Conservation (phyloP, 306 rosid genomes). For the Prunus persica region Prunus_persica_NCBIv2 NC_034012.1:16302501-16303000, state of each 20-base stretch:
- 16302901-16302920: neutral
- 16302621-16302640: neutral
- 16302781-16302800: neutral
- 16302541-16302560: neutral
- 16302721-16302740: neutral
- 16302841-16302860: neutral
- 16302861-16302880: neutral
- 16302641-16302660: neutral
- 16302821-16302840: neutral
- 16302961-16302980: neutral
- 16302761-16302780: neutral
- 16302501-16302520: neutral
- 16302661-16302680: neutral
- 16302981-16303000: neutral
- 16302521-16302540: neutral
- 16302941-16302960: neutral
- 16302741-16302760: neutral
- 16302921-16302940: neutral
- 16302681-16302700: neutral
- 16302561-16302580: neutral
- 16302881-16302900: neutral
- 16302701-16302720: neutral
- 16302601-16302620: neutral
- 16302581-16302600: neutral
- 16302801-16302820: neutral